Conservation (phyloP, 2,329 filamentous ascomycete genomes). For the Volutella citrinella region DNA sequence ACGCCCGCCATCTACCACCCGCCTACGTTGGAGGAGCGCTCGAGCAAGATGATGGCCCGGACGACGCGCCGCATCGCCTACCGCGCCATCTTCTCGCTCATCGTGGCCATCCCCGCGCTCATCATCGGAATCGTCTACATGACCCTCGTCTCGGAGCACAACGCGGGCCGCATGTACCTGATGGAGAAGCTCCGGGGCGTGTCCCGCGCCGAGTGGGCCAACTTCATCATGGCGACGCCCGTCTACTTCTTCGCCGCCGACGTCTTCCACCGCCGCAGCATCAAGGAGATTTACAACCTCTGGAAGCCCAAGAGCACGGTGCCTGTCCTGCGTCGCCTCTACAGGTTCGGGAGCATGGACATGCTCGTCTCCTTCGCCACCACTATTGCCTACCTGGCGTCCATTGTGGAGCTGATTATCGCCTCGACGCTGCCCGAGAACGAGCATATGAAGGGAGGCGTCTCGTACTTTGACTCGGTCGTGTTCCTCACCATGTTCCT, state of each 20-base stretch:
- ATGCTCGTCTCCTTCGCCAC: constrained; percentile 7
- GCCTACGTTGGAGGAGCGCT: constrained; percentile 59
- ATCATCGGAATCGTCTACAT: constrained; percentile 63
- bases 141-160: constrained; percentile 50
- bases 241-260: constrained; percentile 63
- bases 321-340: constrained; percentile 30
- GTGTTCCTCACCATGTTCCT: constrained; percentile 65
- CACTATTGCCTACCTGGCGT: constrained; percentile 34
- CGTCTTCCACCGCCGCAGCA: constrained; percentile 55
- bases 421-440: constrained; percentile 31
- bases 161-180: constrained; percentile 43
- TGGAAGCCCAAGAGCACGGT: too few species aligned
- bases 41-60: constrained; percentile 51
- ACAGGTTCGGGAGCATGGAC: constrained; percentile 37
- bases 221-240: constrained; percentile 59
- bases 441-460: constrained; percentile 1
- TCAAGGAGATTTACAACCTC: constrained; percentile 57
- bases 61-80: constrained; percentile 51
- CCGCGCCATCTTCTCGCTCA: constrained; percentile 51
- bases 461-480: constrained; percentile 60
- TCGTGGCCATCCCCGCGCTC: constrained; percentile 58
- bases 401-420: constrained; percentile 52
- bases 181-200: constrained; percentile 1
- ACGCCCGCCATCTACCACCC: constrained; percentile 51
- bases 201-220: constrained; percentile 57